Base-by-base conservation (phyloP, 2,329 filamentous ascomycete genomes). In the Tolypocladium tropicale region DNA sequence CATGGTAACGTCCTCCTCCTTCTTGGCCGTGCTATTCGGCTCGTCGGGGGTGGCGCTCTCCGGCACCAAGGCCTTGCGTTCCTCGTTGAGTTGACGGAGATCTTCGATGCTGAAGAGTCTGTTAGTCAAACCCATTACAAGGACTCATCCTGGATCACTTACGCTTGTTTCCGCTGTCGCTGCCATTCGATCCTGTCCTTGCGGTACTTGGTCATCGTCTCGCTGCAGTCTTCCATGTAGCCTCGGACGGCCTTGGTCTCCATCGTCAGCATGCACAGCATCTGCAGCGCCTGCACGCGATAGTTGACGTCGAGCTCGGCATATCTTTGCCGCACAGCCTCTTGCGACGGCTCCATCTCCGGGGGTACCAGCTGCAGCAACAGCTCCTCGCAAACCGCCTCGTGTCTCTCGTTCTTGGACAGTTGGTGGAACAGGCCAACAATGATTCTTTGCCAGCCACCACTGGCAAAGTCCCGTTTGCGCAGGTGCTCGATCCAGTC, bases 161-260 rank as follows among this genome's bases (percentile, higher is more conserved):
- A 85, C 81, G 77, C 75, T 70, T 81, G 78, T 62, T 85, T 85
- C 60, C 88, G 85, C 63, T 88, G 83, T 61, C 91, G 83, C 72
- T 97, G 93, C 72, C 85, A 88, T 61, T 95, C 90, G 59, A 96
- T 96, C 75, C 96, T 96, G 68, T 95, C 89, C 71, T 99, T 99
- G 53, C 94, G 86, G 66, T 95, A 90, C 55, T 85, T 84, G 2
- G 94, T 99, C 92, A 97, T 96, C 55, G 90, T 89, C 66, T 93
- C 89, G 61, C 88, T 90, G 72, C 92, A 95, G 60, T 93, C 87
- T 62, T 96, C 90, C 78, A 99, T 88, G 68, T 95, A 95, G 18
- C 84, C 86, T 54, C 93, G 86, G 62, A 97, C 82, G 2, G 88
- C 85, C 68, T 90, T 92, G 0, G 94, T 96, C 65, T 91, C 87